Evolutionary conservation across 2,329 filamentous ascomycete species (phyloP), one percentile per base, ranked within the genome.

Genomic region (Tolypocladium album): DNA sequence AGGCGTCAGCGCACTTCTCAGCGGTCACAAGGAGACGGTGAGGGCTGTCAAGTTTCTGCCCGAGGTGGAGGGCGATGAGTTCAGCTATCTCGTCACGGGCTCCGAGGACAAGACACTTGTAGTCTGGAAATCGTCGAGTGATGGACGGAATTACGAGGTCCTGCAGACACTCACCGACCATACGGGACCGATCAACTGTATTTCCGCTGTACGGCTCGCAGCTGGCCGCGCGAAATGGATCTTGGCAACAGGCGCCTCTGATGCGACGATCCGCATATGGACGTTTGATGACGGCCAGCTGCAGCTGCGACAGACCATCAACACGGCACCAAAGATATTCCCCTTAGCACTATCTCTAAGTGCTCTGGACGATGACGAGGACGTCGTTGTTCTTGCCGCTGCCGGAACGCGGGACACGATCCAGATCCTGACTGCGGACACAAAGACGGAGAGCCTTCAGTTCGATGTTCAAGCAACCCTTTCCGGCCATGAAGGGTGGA

Each of bases 401-500:
- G 91, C 88, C 3, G 94, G 94, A 3, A 97, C 94, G 2, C 87
- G 84, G 61, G 88, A 87, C 60, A 82, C 79, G n/a, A 84, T 99
- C 55, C 92, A 97, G 67, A 79, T 97, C 13, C 93, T 89, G 65
- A 82, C 88, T 43, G 79, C 87, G 2, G 76, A 82, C 6, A 68
- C 77, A 40, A 67, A 71, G 8, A 59, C 66, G 20, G 67, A 72
- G 8, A 66, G 71, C 1, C 65, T 72, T 3, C 74, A 82, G 1
- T 96, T 96, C 67, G 78, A 81, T 36, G 80, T 89, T 9, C 87
- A 89, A 62, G 89, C 92, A 15, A 92, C 87, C 0, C 81, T 99
- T 24, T 82, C 85, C 0, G 94, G 94, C 4, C 94, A 99, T 68
- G 94, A 99, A 74, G 93, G 90, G 60, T 99, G 94, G 94, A 86